Conservation (phyloP, 139 green algal species). For the Tetraselmis striata region DNA sequence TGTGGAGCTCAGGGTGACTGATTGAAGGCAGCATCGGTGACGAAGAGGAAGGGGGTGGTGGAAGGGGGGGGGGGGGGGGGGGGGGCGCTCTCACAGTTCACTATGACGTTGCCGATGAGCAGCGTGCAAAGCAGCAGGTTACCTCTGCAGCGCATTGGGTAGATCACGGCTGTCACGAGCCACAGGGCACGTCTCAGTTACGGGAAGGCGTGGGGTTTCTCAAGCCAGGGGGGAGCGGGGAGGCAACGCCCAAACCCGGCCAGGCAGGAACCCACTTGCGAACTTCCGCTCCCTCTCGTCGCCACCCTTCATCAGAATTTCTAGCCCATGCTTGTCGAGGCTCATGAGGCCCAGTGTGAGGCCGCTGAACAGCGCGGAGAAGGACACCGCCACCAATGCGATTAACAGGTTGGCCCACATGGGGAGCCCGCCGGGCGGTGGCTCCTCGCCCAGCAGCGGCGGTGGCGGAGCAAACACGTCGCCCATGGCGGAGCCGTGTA, state of each 20-base stretch:
- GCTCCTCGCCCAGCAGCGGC: no score
- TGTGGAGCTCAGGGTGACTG: no score
- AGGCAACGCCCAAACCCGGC: no score
- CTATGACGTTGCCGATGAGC: slow-evolving; percentile 55
- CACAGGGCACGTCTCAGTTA: no score
- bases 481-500: no score
- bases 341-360: slow-evolving; percentile 34
- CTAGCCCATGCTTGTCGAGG: slow-evolving; percentile 23
- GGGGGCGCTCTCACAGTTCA: slow-evolving; percentile 30
- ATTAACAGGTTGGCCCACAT: not conserved
- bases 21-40: no score
- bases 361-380: slow-evolving; percentile 31
- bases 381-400: not conserved
- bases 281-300: slow-evolving; percentile 18
- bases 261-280: slow-evolving; percentile 13
- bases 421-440: not conserved
- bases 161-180: slow-evolving; percentile 26
- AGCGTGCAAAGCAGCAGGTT: slow-evolving; percentile 67
- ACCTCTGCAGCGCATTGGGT: slow-evolving; percentile 40
- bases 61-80: not conserved
- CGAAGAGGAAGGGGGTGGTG: not conserved
- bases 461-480: not conserved
- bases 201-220: no score
- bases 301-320: slow-evolving; percentile 25
- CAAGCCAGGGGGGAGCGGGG: no score